A percentile compares a stretch with the other conserved stretches of the same genome.
Evolutionary conservation across 1,284 basidiomycete species (phyloP).

Genomic region (Heliocybe sulcata): DNA sequence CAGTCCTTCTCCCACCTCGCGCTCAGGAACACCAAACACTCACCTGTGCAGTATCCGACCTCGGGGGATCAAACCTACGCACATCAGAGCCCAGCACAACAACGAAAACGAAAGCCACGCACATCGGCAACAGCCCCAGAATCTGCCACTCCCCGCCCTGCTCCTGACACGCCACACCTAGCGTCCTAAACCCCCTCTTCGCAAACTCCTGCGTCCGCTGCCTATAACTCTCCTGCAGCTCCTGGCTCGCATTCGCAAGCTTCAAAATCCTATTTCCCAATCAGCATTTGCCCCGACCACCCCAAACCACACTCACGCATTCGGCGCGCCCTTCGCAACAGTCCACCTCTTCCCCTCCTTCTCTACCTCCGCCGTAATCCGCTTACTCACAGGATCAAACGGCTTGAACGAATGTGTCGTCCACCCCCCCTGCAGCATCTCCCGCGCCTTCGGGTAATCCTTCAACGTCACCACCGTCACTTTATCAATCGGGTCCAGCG

Average conservation of each 20-base stretch:
- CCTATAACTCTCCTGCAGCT: conserved; percentile 32
- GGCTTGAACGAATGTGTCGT: conserved; percentile 43
- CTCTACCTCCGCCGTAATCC: conserved; percentile 47
- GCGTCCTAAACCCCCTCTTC: conserved; percentile 41
- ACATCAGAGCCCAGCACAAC: too few species aligned
- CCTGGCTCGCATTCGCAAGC: conserved; percentile 30
- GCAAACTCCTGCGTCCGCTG: conserved; percentile 36
- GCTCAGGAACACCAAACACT: conserved; percentile 1
- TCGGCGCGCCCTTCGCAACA: conserved; percentile 46
- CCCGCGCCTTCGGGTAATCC: conserved; percentile 43
- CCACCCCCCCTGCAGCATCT: conserved; percentile 32
- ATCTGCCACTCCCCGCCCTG: conserved; percentile 36
- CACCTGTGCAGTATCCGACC: conserved; percentile 34
- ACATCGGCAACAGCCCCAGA: conserved; percentile 14
- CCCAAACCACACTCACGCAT: too few species aligned
- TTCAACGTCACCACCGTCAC: conserved; percentile 44
- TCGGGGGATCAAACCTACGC: conserved; percentile 45
- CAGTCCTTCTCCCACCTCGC: too few species aligned
- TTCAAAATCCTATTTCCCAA: conserved; percentile 29
- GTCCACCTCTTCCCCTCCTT: conserved; percentile 40
- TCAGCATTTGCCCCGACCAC: too few species aligned
- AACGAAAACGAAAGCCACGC: too few species aligned
- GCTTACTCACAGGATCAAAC: conserved; percentile 52
- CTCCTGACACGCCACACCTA: conserved; percentile 44
- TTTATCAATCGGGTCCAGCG: conserved; percentile 48